Evolutionary conservation across 2,329 filamentous ascomycete species (phyloP).

Genomic region (Lachnellula suecica): DNA sequence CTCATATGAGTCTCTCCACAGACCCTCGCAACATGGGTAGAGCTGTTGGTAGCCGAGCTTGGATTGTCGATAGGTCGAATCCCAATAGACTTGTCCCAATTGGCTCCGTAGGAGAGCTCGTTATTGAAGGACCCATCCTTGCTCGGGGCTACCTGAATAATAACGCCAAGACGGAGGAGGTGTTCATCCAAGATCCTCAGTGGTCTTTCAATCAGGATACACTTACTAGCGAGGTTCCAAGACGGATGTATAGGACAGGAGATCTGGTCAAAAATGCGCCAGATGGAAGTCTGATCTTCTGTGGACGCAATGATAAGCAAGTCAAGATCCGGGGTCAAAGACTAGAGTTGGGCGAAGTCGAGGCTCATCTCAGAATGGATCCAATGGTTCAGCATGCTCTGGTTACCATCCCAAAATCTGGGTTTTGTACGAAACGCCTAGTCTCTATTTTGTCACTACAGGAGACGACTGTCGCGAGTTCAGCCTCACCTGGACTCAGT

Average conservation of each 20-base stretch:
- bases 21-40: slow-evolving; percentile 8
- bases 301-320: slow-evolving; percentile 62
- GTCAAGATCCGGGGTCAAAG: slow-evolving; percentile 64
- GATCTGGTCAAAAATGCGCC: slow-evolving; percentile 43
- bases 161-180: neutral
- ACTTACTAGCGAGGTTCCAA: neutral
- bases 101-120: slow-evolving; percentile 18
- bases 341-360: slow-evolving; percentile 62
- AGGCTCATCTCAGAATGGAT: slow-evolving; percentile 8
- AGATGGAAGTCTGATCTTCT: slow-evolving; percentile 52
- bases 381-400: slow-evolving; percentile 5
- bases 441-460: slow-evolving; percentile 7
- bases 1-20: neutral
- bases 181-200: slow-evolving; percentile 3
- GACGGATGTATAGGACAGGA: slow-evolving; percentile 54
- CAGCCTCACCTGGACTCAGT: neutral
- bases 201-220: neutral
- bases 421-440: slow-evolving; percentile 3
- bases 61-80: slow-evolving; percentile 5
- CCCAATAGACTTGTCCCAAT: slow-evolving; percentile 3
- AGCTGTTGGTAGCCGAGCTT: neutral
- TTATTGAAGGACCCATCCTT: slow-evolving; percentile 50
- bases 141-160: slow-evolving; percentile 60
- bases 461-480: neutral
- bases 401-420: slow-evolving; percentile 6